Base-by-base conservation (phyloP, 2,329 filamentous ascomycete species). In the Aspergillus sp. region DNA sequence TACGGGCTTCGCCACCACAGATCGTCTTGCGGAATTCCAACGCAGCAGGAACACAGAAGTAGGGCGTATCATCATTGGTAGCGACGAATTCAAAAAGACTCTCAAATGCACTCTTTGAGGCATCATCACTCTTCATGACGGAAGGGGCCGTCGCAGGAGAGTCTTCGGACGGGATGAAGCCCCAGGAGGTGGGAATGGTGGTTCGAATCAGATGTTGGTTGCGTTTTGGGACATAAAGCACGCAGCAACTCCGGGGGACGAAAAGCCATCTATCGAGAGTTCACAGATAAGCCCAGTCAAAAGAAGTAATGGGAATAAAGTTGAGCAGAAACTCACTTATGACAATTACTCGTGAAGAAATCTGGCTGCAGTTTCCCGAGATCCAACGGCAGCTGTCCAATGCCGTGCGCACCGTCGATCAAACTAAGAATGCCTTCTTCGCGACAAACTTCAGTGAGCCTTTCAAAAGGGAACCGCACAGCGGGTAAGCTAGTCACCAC, bases 291-390 rank as follows among this genome's bases (percentile, higher is more conserved):
- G 49, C 9, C 43, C 32, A 23, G 5, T 23, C 23, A 23, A 23
- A 23, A 23, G 23, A 23, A 5, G 23, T 23, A 23, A 1, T 23
- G 23, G 23, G 2, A 23, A 23, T 23, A 5, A 23, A 23, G 2
- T 23, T 23, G 45, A 30, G 36, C 10, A 23, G 25, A 15, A 3
- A 39, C 69, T 54, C 71, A 78, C 76, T 96, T 96, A 80, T 96
- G 91, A 67, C 87, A 91, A 74, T 97, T 97, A 58, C 84, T 89
- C 13, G 94, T 84, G 70, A 96, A 91, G 78, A 96, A 97, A 75
- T 97, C 93, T 0, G 92, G 88, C 63, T 92, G 85, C 2, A 92
- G 78, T 4, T 77, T 74, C 0, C 72, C 65, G 10, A 97, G 77
- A 74, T 96, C 85, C 7, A 97, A 75, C 1, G 84, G 81, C 7